Evolutionary conservation across 345 rosid species (phyloP), one percentile per base, ranked within the genome.

Genomic region (Salix arbutifolia): DNA sequence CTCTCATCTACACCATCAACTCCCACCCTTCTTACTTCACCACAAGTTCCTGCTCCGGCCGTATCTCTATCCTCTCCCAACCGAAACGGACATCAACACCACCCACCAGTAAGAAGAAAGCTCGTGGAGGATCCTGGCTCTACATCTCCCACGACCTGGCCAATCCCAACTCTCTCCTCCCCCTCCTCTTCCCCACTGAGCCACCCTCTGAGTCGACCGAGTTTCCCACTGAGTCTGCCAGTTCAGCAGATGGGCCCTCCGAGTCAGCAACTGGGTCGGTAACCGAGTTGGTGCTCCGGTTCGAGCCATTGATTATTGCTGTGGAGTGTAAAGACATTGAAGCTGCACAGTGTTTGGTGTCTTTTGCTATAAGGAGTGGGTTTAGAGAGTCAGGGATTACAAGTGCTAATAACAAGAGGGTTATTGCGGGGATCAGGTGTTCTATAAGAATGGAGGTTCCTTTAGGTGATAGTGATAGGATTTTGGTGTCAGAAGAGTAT

Each of bases 21-120:
- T 67, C 80, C 70, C 97, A 93, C 84, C 91, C 88, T 33, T 85
- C 86, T 10, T 94, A 85, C 90, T 94, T 86, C 91, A 94, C 97
- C 73, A 95, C 97, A 70, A 91, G 97, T 74, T 93, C 97, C 33
- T 95, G 97, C 88, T 93, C 97, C 76, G 99, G 97, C 70, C 97
- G 97, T 31, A 85, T 95, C 85, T 95, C 97, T 17, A 88, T 95
- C 79, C 90, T 93, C 69, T 88, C 97, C 42, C 95, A 90, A 6
- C 97, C 99, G 26, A 76, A 78, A 65, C 70, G 79, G 48, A 38
- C 77, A 4, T 53, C 81, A 69, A 13, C 65, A 21, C 69, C 70
- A 25, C 3, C 76, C 52, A 13, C 80, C 66, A 77, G 74, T 83
- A 79, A 80, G 80, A 90, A 88, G 83, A 93, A 93, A 85, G 94